Percentiles rank a stretch among this genome's conserved stretches.
Conservation (phyloP, 2,329 filamentous ascomycete species). For the Colletotrichum eleusines region DNA sequence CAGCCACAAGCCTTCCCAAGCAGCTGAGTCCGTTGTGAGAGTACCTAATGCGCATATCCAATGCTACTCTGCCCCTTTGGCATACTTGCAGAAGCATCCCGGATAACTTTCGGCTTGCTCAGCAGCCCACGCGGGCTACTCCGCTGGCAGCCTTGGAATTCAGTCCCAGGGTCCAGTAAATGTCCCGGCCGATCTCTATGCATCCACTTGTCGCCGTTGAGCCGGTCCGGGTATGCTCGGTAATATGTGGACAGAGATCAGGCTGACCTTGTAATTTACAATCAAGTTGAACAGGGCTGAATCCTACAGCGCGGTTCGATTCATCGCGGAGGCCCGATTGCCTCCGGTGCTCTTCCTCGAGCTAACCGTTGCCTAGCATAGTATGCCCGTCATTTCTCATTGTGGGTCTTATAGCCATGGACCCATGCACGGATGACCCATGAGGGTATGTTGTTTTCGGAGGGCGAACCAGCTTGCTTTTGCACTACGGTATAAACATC, state of each 20-base stretch:
- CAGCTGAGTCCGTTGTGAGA: neutral
- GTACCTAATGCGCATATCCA: slow-evolving; percentile 8
- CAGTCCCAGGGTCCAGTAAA: slow-evolving; percentile 32
- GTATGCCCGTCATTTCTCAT: slow-evolving; percentile 12
- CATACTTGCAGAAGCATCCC: slow-evolving; percentile 24
- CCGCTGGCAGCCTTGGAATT: slow-evolving; percentile 31
- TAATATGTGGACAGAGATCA: neutral
- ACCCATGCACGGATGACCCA: slow-evolving; percentile 24
- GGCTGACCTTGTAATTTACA: slow-evolving; percentile 12
- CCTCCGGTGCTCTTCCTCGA: slow-evolving; percentile 17
- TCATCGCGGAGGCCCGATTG: slow-evolving; percentile 25
- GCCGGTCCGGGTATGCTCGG: slow-evolving; percentile 1
- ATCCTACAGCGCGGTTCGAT: slow-evolving; percentile 22
- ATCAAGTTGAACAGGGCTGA: slow-evolving; percentile 29
- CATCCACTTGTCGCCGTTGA: slow-evolving; percentile 3
- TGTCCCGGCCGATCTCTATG: slow-evolving; percentile 1
- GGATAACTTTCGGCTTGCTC: slow-evolving; percentile 13
- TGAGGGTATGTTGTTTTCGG: slow-evolving; percentile 27
- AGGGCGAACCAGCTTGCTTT: slow-evolving; percentile 33
- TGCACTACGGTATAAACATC: slow-evolving; percentile 33
- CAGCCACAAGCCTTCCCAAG: neutral
- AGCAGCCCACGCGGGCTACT: neutral
- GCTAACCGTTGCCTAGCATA: neutral
- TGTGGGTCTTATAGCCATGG: slow-evolving; percentile 21
- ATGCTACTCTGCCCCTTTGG: slow-evolving; percentile 13